Base-by-base conservation (phyloP, 345 rosid species). In the Psidium guajava region DNA sequence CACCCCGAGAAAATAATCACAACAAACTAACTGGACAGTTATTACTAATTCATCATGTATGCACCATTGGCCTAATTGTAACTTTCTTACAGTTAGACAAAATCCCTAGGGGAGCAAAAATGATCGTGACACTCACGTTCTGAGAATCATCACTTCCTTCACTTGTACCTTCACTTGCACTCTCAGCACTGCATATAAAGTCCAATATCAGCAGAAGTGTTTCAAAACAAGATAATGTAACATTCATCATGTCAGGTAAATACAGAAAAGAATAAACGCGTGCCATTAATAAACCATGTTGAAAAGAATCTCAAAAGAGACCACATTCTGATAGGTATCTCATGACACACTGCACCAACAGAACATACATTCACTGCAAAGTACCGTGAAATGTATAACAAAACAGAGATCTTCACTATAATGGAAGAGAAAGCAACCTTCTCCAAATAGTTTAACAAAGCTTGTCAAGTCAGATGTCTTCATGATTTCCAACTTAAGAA, bases 121-220 rank as follows among this genome's bases (percentile, higher is more conserved):
- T 74, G 77, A 54, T 80, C 82, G 83, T 3, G 1, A 84, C 32
- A 88, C 98, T 93, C 90, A 97, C 99, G 83, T 91, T 94, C 86
- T 95, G 98, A 85, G 99, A 96, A 90, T 92, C 98, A 87, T 97
- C 99, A 85, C 99, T 96, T 89, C 99, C 99, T 95, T 95, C 98
- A 90, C 99, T 97, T 81, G 98, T 90, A 87, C 98, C 98, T 89
- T 95, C 99, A 89, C 98, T 95, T 84, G 86, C 98, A 90, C 95
- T 97, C 86, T 97, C 99, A 36, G 92, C 96, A 89, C 99, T 96
- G 86, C 88, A 90, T 54, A 83, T 49, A 54, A 64, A 88, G 81
- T 82, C 74, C 88, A 61, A 24, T 69, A 85, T 88, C 88, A 93
- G 91, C 86, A 25, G 56, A 73, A 87, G 44, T 54, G 84, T 75